Evolutionary conservation across 2,329 filamentous ascomycete species (phyloP), one percentile per base, ranked within the genome.

Genomic region (Pseudocercospora musae): DNA sequence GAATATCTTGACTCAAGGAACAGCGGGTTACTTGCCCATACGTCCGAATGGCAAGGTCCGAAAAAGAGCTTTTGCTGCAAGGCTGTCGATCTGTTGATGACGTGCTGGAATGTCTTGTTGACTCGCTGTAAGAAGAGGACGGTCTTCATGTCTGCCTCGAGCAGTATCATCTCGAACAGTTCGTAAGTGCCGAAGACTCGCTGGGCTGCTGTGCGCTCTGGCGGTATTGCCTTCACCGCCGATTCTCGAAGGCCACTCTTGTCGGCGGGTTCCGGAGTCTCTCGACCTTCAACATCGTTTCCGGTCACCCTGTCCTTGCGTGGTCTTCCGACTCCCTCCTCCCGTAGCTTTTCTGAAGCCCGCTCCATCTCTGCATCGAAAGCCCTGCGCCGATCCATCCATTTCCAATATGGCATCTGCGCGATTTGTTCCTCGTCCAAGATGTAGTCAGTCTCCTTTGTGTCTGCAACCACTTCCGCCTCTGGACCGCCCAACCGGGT

Each of bases 101-200:
- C 55, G 27, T 66, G 49, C 6, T 49, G 10, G 25, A 60, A 66
- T 8, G 60, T 59, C 58, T 58, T 63, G 50, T 55, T 59, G 55
- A 59, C 56, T 49, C 58, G 15, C 27, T 63, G 58, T 15, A 53
- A 13, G 2, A 59, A 46, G 2, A 63, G 58, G 3, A 58, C 29
- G 3, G 44, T 66, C 8, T 40, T 46, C 11, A 31, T 55, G 25
- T 42, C 33, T 3, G 50, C 3, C n/a, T 57, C 40, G 13, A 63
- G 54, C 1, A 64, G 6, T 23, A 66, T 66, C 7, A 18, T 50
- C 57, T 66, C 64, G 2, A 65, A 37, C 3, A 66, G 15, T 25
- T 57, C 60, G 58, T 66, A 65, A 23, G 59, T 64, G 13, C 18
- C 55, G 9, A 66, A 63, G 11, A 62, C 59, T 15, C 23, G 40